Evolutionary conservation across 805 yeast species (phyloP).

Genomic region (Tetrapisispora iriomotensis): DNA sequence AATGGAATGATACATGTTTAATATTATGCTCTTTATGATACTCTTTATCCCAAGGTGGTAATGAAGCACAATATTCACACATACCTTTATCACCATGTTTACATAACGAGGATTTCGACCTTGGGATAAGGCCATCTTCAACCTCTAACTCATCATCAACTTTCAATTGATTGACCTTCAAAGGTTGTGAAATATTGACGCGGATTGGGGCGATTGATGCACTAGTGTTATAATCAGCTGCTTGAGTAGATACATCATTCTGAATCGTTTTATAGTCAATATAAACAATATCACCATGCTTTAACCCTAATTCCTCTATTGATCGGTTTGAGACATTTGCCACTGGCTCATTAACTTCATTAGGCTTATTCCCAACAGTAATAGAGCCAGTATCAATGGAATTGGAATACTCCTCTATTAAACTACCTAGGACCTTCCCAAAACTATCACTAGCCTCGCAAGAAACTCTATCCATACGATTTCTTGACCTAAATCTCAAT

Average conservation of each 20-base stretch:
- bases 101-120: constrained; percentile 57
- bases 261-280: constrained; percentile 28
- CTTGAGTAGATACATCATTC: background rate
- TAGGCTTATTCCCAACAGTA: constrained; percentile 20
- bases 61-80: constrained; percentile 95
- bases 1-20: constrained; percentile 82
- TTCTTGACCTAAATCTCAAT: constrained; percentile 70
- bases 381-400: constrained; percentile 20
- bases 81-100: constrained; percentile 87
- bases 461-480: constrained; percentile 68
- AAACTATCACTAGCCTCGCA: constrained; percentile 33
- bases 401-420: background rate
- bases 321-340: constrained; percentile 18
- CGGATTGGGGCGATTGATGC: constrained; percentile 9
- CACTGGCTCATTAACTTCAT: constrained; percentile 21
- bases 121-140: constrained; percentile 60
- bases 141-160: constrained; percentile 61
- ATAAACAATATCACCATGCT: constrained; percentile 53
- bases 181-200: constrained; percentile 4
- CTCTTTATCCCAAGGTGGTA: constrained; percentile 87
- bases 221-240: background rate
- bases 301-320: constrained; percentile 38
- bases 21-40: constrained; percentile 68
- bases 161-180: constrained; percentile 41
- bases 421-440: constrained; percentile 25